Conservation (phyloP, 2,329 filamentous ascomycete genomes). For the Pseudogymnoascus sp. region DNA sequence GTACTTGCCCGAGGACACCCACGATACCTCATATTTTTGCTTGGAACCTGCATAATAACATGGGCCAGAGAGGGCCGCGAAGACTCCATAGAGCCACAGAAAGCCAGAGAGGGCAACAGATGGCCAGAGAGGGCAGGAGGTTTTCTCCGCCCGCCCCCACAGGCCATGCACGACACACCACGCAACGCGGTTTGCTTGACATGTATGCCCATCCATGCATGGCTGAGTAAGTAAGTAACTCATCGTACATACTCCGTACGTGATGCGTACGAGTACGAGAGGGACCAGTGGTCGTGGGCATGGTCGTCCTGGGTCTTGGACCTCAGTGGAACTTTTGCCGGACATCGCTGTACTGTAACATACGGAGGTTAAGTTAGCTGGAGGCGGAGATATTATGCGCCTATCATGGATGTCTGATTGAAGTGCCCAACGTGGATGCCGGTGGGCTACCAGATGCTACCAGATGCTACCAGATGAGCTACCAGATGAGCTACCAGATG, state of each 20-base stretch:
- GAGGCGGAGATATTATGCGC: background rate
- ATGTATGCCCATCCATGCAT: background rate
- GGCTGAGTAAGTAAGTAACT: too few species aligned
- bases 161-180: background rate
- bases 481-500: background rate
- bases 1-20: background rate
- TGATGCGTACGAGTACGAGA: background rate
- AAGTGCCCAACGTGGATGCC: background rate
- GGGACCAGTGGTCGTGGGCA: background rate
- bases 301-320: background rate
- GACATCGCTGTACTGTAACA: background rate
- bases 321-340: background rate
- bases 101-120: background rate
- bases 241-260: too few species aligned
- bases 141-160: background rate
- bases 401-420: background rate
- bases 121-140: background rate
- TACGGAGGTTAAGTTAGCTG: background rate
- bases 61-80: background rate
- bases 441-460: background rate
- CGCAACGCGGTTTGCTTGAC: background rate
- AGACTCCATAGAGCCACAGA: background rate
- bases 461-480: background rate
- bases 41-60: background rate
- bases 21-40: background rate